Evolutionary conservation across 2,329 filamentous ascomycete species (phyloP), one percentile per base, ranked within the genome.

Genomic region (Phyllosticta citrichinensis): DNA sequence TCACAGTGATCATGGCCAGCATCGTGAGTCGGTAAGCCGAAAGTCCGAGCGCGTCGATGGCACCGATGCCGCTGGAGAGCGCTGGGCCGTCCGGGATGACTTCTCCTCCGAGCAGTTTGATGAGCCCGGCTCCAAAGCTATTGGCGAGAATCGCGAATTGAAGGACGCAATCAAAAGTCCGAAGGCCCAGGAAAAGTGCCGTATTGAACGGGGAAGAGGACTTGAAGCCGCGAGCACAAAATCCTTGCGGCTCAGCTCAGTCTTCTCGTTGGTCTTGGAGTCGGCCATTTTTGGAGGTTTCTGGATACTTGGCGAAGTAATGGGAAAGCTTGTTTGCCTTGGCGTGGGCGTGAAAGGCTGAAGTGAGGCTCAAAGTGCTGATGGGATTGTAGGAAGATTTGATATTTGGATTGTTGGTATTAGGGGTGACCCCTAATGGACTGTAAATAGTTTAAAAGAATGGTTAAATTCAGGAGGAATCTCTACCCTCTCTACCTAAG

Each of bases 1-100:
- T 77, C 59, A 79, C 83, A 52, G 76, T 71, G 22, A 79, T 74
- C 80, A 86, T 83, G 58, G 70, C 73, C 5, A 85, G 69, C 9
- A 86, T 71, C 54, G 83, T 72, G 9, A 79, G 71, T 25, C 79
- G 74, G 64, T 81, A 79, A 0, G 77, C 79, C 19, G 79, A 80
- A 0, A 85, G 75, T 11, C 74, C 75, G 2, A 81, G 68, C 27
- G 66, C 65, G 65, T 80, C 74, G 63, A 81, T 69, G 33, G 66
- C 61, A 12, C 70, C 64, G 12, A 75, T 10, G 22, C 58, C 58
- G 35, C 52, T 60, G 11, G n/a, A 27, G 53, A 74, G 66, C 52
- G 73, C 65, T 8, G 75, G 70, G 19, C 17, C 19, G n/a, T 73
- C 65, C 24, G 75, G 72, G 5, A 82, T 69, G 8, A 74, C 71